Conservation (phyloP, 495 filamentous ascomycete genomes). For the Penicillium samsonianum region DNA sequence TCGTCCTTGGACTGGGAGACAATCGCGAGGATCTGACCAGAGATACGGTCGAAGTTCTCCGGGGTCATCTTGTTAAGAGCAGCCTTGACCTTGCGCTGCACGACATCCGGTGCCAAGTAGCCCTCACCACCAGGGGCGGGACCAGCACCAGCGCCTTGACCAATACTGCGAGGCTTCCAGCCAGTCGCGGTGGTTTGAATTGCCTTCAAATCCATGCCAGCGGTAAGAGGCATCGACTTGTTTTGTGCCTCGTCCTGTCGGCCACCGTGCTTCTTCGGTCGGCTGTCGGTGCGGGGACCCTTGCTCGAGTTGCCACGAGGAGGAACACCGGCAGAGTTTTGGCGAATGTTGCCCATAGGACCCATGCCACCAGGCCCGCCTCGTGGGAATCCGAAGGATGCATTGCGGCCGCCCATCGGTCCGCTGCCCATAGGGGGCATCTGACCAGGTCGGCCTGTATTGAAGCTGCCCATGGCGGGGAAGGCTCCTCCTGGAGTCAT, state of each 20-base stretch:
- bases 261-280: constrained; percentile 51
- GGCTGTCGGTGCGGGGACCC: constrained; percentile 36
- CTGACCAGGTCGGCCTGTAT: constrained; percentile 6
- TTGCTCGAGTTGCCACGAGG: constrained; percentile 35
- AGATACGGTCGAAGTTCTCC: constrained; percentile 96
- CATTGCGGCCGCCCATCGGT: neutral
- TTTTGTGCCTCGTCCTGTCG: constrained; percentile 63
- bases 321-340: constrained; percentile 28
- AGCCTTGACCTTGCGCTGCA: constrained; percentile 98
- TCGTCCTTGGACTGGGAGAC: constrained; percentile 95
- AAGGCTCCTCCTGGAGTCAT: constrained; percentile 87
- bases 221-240: constrained; percentile 87
- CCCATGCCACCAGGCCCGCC: constrained; percentile 22
- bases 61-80: constrained; percentile 99
- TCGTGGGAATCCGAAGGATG: constrained; percentile 7
- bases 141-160: constrained; percentile 43
- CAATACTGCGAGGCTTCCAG: constrained; percentile 87
- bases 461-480: constrained; percentile 11
- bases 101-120: constrained; percentile 83
- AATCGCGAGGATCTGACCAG: constrained; percentile 89
- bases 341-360: constrained; percentile 52
- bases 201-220: constrained; percentile 75
- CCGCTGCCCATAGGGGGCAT: constrained; percentile 9
- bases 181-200: constrained; percentile 68
- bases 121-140: constrained; percentile 56